phyloP scores from a whole-genome alignment of 257 asterid species.

The Fraxinus cuspidata region DNA sequence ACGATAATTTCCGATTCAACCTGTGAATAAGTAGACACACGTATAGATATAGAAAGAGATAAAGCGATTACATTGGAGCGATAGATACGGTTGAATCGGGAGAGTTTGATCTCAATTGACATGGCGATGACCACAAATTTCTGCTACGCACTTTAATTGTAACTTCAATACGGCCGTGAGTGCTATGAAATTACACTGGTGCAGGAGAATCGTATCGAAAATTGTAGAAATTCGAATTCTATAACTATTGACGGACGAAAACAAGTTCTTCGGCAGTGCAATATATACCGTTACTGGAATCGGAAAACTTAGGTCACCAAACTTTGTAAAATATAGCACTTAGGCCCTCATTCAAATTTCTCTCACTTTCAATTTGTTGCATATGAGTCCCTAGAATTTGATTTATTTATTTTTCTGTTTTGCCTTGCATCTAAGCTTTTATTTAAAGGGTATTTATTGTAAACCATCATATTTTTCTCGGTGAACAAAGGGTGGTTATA shows the following conservation, averaged over 20 bases:
- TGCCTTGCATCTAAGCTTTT: no score
- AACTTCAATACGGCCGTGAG: background rate
- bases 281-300: no score
- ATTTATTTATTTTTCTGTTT: no score
- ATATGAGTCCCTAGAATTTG: no score
- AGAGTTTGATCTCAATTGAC: constrained; percentile 75
- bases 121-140: constrained; percentile 16
- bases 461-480: no score
- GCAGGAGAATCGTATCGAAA: background rate
- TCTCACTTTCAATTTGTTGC: no score
- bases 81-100: constrained; percentile 68
- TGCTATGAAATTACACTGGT: background rate
- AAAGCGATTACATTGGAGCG: constrained; percentile 53
- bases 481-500: no score
- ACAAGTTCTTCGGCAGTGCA: no score
- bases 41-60: background rate
- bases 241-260: background rate
- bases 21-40: background rate
- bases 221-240: background rate
- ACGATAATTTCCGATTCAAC: background rate
- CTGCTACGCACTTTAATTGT: background rate
- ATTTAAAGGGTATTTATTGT: no score
- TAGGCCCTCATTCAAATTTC: no score
- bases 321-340: no score
- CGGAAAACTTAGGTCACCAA: no score